phyloP scores from a whole-genome alignment of 148 eudicot species.

The Pharnaceum exiguum region DNA sequence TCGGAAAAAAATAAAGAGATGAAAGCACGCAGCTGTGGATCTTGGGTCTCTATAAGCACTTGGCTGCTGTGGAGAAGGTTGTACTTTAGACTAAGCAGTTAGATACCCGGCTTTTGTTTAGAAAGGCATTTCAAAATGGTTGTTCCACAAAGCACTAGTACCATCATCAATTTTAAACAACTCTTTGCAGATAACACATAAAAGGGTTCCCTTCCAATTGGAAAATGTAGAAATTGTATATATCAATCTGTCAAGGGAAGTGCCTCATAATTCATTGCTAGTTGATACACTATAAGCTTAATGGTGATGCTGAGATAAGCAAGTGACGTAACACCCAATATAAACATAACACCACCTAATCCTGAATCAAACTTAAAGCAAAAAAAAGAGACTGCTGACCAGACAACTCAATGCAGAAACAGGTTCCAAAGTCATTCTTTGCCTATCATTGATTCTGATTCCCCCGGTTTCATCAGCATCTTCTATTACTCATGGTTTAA shows the following conservation, averaged over 20 bases:
- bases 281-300: not conserved
- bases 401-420: not conserved
- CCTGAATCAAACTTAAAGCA: no score
- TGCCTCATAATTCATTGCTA: not conserved
- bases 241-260: not conserved
- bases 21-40: no score
- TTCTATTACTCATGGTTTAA: no score
- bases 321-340: not conserved
- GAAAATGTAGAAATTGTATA: not conserved
- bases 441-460: no score
- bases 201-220: not conserved
- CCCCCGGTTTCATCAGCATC: no score
- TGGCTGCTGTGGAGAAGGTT: no score
- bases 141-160: not conserved
- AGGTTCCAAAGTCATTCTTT: no score
- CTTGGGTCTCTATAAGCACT: no score
- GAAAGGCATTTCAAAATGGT: not conserved
- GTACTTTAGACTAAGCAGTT: no score
- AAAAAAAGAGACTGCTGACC: not conserved
- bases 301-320: not conserved
- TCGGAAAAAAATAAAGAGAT: no score
- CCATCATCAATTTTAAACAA: conserved; percentile 9
- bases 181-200: conserved; percentile 10
- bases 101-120: no score
- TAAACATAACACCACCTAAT: not conserved